A percentile compares a stretch with the other conserved stretches of the same genome.
These are phyloP conservation scores for Cephalotrichum gorgonifer DNA, from an alignment of 2,329 filamentous ascomycete genomes.

Conservation along the genomic window DNA sequence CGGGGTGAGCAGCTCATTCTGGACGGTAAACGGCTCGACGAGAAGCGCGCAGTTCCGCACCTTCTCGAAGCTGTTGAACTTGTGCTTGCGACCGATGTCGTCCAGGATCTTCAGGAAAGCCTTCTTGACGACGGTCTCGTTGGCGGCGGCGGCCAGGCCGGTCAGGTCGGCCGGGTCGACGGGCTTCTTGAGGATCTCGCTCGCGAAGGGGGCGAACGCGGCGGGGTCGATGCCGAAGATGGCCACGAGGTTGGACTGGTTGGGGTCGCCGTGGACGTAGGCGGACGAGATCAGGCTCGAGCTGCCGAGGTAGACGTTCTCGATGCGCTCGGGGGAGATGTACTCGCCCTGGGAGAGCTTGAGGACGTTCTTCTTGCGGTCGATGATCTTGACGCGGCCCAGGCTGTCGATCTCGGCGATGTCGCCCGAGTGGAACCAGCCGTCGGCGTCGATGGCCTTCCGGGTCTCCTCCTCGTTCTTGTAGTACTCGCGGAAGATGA, in stretches of 20 bases:
- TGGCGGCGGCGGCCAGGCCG: conserved; percentile 55
- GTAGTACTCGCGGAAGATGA: conserved; percentile 78
- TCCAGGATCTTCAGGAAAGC: conserved; percentile 73
- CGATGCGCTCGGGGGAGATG: conserved; percentile 91
- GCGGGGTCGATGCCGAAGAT: conserved; percentile 84
- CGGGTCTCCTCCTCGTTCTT: conserved; percentile 80
- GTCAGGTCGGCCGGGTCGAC: conserved; percentile 55
- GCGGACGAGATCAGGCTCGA: conserved; percentile 67
- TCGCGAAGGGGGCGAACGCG: conserved; percentile 70
- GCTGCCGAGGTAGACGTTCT: conserved; percentile 85
- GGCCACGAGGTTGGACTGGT: conserved; percentile 71
- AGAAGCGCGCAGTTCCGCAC: conserved; percentile 65
- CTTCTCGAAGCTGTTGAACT: conserved; percentile 86
- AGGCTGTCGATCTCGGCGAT: conserved; percentile 76
- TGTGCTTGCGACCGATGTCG: conserved; percentile 66
- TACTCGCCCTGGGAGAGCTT: conserved; percentile 98
- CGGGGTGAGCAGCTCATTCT: conserved; percentile 81
- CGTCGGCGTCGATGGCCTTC: conserved; percentile 73
- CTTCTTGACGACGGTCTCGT: conserved; percentile 59
- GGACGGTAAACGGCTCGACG: conserved; percentile 83
- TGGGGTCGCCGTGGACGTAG: conserved; percentile 83
- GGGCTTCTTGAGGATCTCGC: conserved; percentile 60
- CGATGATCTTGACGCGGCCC: conserved; percentile 86
- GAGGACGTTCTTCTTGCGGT: conserved; percentile 98
- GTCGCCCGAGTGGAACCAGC: conserved; percentile 96